phyloP scores from a whole-genome alignment of 2,329 filamentous ascomycete genomes.

The Blastomyces emzantsi region DNA sequence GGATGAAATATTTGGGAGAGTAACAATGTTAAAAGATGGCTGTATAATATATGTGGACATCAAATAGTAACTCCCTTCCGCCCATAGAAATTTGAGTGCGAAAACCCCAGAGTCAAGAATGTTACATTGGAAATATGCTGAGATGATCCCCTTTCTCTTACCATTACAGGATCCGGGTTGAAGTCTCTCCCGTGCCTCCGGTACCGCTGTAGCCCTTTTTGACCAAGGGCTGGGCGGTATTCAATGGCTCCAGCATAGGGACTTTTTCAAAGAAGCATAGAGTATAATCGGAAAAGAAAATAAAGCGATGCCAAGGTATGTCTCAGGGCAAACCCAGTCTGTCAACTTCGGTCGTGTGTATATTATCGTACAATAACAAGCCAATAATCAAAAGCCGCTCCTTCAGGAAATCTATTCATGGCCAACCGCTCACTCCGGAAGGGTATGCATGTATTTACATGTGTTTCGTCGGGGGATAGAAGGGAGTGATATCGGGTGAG shows the following conservation, averaged over 20 bases:
- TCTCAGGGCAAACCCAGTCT: not conserved
- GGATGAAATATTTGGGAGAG: not conserved
- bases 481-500: not conserved
- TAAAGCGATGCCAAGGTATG: not conserved
- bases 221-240: not conserved
- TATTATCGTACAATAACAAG: not conserved
- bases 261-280: not conserved
- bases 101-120: not conserved
- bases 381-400: not conserved
- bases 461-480: not conserved
- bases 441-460: not conserved
- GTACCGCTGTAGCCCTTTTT: not conserved
- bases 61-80: not conserved
- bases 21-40: not conserved
- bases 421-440: not conserved
- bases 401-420: not conserved
- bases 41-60: conserved; percentile 1
- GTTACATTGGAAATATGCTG: not conserved
- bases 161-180: not conserved
- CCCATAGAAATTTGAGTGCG: not conserved
- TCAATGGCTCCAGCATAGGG: not conserved
- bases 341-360: not conserved
- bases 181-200: not conserved
- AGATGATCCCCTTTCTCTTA: not conserved
- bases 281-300: not conserved